Evolutionary conservation across 345 rosid genomes (phyloP), one percentile per base, ranked within the genome.

Genomic region (Lepidium didymum): DNA sequence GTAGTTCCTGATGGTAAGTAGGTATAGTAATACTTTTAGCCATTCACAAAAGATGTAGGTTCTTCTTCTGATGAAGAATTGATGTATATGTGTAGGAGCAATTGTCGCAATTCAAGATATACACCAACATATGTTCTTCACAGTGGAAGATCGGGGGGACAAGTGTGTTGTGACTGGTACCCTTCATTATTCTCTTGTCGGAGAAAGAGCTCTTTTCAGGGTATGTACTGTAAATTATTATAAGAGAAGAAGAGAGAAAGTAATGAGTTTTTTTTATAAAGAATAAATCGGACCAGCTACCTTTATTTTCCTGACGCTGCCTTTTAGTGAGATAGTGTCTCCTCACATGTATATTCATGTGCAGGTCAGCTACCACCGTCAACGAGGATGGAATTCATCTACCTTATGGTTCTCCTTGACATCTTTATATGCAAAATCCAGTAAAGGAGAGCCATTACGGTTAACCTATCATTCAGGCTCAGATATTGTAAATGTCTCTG

Each of bases 61-160:
- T 42, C 45, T 59, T 72, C 36, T 61, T 60, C 47, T 67, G 31
- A 40, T 47, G 46, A 54, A 21, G 56, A 58, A 19, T 54, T 62
- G 47, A 58, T 53, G 51, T 70, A 57, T 70, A 53, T 62, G n/a
- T 61, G 35, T 79, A 92, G 98, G 98, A 56, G 82, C 96, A 69
- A 82, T 88, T 64, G 96, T 92, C 63, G 85, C 93, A 41, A 81
- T 92, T 70, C 96, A 88, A 81, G 98, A 92, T 80, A 82, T 85
- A 14, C 79, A 90, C 78, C 91, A 92, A 64, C 98, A 90, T 77
- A 50, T 85, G 82, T 92, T 85, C 81, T 79, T 92, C 74, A 70
- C 87, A 25, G 87, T 90, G 75, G 86, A 90, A 79, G 92, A 77
- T 68, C 78, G 75, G 75, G 86, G 76, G 70, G 75, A 81, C 64